Conservation (phyloP, 805 yeast species). For the Saturnispora ahearnii region DNA sequence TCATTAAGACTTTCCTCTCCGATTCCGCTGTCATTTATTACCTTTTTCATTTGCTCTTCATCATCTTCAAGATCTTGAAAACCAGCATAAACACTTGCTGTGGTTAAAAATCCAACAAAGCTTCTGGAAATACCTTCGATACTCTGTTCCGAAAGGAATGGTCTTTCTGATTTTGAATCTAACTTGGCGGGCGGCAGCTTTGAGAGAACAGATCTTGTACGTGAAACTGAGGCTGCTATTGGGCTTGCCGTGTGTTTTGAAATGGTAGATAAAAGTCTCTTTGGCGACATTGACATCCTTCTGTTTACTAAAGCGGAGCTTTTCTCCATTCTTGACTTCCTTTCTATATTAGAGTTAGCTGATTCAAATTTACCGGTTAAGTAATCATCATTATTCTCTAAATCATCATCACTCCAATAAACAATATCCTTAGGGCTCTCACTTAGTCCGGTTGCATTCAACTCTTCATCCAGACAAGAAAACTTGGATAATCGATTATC, state of each 20-base stretch:
- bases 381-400: neutral
- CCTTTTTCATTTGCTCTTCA: constrained; percentile 18
- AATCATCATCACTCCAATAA: neutral
- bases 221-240: neutral
- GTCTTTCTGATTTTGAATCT: neutral
- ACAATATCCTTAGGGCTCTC: neutral
- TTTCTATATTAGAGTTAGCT: neutral
- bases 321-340: neutral
- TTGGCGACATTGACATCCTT: constrained; percentile 22
- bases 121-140: constrained; percentile 40
- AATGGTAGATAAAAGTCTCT: constrained; percentile 16
- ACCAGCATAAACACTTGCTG: constrained; percentile 46
- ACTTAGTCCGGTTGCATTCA: neutral
- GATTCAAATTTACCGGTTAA: neutral
- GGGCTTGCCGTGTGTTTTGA: constrained; percentile 16
- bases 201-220: neutral
- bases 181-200: neutral
- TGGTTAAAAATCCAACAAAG: constrained; percentile 45
- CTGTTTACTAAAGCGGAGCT: neutral
- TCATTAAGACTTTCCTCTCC: neutral
- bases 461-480: neutral
- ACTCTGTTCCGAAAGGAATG: constrained; percentile 8
- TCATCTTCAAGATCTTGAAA: constrained; percentile 28
- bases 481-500: neutral
- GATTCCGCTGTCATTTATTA: constrained; percentile 7